These are phyloP conservation scores for Mrakia frigida DNA, from an alignment of 768 basidiomycete species.

Conservation along the genomic window DNA sequence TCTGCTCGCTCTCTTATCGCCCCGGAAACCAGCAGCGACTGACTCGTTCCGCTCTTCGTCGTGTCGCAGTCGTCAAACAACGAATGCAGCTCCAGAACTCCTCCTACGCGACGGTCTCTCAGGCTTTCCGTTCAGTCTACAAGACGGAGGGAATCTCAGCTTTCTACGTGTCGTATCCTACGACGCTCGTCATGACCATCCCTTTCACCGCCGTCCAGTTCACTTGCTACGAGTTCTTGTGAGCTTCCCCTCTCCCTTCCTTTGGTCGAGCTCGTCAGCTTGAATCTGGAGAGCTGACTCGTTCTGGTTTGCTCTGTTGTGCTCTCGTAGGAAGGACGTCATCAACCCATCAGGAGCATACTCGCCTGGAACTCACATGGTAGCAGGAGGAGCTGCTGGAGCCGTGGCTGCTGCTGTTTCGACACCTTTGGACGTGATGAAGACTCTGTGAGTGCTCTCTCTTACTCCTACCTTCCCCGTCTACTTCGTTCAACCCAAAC, in stretches of 20 bases:
- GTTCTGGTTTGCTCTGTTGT: too few species aligned
- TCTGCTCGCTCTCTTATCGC: background rate
- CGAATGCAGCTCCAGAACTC: slow-evolving; percentile 98
- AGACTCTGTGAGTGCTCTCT: slow-evolving; percentile 45
- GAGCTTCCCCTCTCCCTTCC: background rate
- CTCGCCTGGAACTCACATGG: slow-evolving; percentile 86
- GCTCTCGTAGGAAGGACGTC: slow-evolving; percentile 62
- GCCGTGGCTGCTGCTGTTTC: slow-evolving; percentile 92
- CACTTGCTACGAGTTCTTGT: slow-evolving; percentile 32
- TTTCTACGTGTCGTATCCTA: slow-evolving; percentile 98
- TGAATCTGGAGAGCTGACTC: background rate
- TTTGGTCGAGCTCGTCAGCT: background rate
- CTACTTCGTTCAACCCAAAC: background rate
- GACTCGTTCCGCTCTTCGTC: slow-evolving; percentile 22
- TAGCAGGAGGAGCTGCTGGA: slow-evolving; percentile 86
- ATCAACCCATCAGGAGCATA: slow-evolving; percentile 82
- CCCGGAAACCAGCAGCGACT: background rate
- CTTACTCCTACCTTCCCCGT: background rate
- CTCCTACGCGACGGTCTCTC: slow-evolving; percentile 75
- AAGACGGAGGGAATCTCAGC: slow-evolving; percentile 76
- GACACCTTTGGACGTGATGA: slow-evolving; percentile 94
- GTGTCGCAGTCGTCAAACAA: slow-evolving; percentile 89
- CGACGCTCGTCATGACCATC: slow-evolving; percentile 90
- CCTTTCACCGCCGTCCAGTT: slow-evolving; percentile 98
- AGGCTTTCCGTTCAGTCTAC: slow-evolving; percentile 82